Evolutionary conservation across 768 basidiomycete genomes (phyloP).

Genomic region (Lenzites betulinus): DNA sequence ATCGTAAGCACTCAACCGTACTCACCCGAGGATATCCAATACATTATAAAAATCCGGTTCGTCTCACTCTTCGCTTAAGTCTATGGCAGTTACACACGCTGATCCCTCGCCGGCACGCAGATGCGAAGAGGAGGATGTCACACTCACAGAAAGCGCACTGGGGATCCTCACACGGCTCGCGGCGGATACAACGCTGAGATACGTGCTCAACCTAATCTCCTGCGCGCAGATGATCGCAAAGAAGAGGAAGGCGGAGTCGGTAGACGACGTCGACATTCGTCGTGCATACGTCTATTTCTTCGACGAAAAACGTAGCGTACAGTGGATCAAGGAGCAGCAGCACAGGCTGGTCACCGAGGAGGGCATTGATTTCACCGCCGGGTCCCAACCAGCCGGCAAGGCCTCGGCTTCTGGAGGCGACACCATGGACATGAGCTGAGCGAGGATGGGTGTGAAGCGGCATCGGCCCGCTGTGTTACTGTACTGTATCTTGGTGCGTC

Average conservation of each 20-base stretch:
- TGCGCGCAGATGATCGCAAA: constrained; percentile 85
- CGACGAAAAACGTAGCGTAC: constrained; percentile 90
- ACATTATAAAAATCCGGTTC: constrained; percentile 92
- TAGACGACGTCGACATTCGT: constrained; percentile 84
- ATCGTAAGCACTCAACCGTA: constrained; percentile 96
- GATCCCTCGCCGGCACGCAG: constrained; percentile 40
- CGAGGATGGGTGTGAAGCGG: neutral
- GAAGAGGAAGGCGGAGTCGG: constrained; percentile 77
- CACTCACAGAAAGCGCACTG: constrained; percentile 69
- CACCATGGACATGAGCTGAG: constrained; percentile 41
- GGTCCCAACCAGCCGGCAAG: constrained; percentile 1
- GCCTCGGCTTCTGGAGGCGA: constrained; percentile 4
- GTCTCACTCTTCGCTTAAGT: constrained; percentile 22
- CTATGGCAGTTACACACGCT: neutral
- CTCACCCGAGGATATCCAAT: constrained; percentile 75
- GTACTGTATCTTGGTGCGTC: constrained; percentile 15
- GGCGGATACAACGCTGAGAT: constrained; percentile 85
- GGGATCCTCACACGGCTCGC: constrained; percentile 90
- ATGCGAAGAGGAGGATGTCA: constrained; percentile 95
- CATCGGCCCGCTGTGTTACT: neutral
- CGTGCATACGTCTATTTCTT: constrained; percentile 88
- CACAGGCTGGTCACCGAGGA: constrained; percentile 77
- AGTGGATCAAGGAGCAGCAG: constrained; percentile 88
- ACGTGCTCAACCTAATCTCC: constrained; percentile 93
- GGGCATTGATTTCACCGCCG: constrained; percentile 42